Evolutionary conservation across 2,329 filamentous ascomycete species (phyloP).

Genomic region (Diaporthe batatas): DNA sequence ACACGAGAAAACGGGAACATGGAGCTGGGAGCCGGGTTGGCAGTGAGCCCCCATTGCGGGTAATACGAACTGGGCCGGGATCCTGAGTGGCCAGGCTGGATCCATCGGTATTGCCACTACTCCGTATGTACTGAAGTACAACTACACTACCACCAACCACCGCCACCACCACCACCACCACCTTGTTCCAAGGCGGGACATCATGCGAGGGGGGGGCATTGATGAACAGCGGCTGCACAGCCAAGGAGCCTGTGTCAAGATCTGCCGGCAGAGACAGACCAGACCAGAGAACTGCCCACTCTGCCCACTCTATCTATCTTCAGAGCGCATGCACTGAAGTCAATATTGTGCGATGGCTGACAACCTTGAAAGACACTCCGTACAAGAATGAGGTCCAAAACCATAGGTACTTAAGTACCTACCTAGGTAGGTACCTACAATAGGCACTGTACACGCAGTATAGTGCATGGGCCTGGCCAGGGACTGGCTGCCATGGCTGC

Average conservation of each 20-base stretch:
- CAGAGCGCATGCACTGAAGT: neutral
- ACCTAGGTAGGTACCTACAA: no score
- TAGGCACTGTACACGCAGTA: no score
- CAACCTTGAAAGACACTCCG: no score
- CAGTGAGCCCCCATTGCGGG: conserved; percentile 27
- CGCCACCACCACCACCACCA: neutral
- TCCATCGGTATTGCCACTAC: conserved; percentile 29
- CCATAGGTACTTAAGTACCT: no score
- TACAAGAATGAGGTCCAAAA: no score
- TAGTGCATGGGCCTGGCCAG: no score
- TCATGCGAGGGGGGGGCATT: conserved; percentile 16
- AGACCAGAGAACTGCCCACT: neutral
- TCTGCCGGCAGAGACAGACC: conserved; percentile 8
- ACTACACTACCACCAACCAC: no score
- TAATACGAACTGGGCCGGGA: conserved; percentile 31
- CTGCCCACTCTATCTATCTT: neutral
- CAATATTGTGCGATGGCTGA: neutral
- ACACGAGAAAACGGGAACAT: conserved; percentile 43
- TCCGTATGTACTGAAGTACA: no score
- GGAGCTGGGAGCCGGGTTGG: conserved; percentile 9
- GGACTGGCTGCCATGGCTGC: no score
- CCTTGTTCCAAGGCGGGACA: conserved; percentile 17
- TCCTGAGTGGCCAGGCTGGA: conserved; percentile 25
- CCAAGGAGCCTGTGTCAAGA: conserved; percentile 9
- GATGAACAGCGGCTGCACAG: conserved; percentile 3